Percentiles rank a stretch among this genome's conserved stretches.
These are phyloP conservation scores for Francoa sonchifolia DNA, from an alignment of 441 rosid species.

Conservation along the genomic window DNA sequence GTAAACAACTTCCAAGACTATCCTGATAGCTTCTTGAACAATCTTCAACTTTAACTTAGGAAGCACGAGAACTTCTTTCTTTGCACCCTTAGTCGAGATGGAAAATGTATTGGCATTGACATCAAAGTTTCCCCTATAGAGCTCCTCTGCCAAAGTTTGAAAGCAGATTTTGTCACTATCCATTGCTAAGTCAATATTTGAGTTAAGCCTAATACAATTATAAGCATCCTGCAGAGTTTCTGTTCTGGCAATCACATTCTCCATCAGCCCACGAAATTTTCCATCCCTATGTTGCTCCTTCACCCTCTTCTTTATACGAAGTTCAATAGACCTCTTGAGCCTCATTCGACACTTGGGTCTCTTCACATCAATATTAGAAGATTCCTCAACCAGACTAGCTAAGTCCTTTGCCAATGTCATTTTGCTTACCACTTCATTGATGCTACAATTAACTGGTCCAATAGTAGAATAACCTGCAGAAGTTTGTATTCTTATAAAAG, in stretches of 20 bases:
- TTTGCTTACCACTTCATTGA: conserved; percentile 15
- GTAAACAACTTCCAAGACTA: conserved; percentile 66
- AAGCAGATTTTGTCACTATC: conserved; percentile 23
- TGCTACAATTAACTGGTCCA: conserved; percentile 15
- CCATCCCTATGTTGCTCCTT: conserved; percentile 58
- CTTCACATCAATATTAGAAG: conserved; percentile 25
- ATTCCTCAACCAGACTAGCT: conserved; percentile 56
- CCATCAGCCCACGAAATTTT: conserved; percentile 44
- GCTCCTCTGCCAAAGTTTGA: conserved; percentile 49
- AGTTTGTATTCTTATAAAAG: conserved; percentile 8
- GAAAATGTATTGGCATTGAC: conserved; percentile 38
- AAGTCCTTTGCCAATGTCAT: conserved; percentile 45
- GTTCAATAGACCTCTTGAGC: conserved; percentile 51
- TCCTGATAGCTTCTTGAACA: conserved; percentile 77
- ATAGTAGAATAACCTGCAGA: conserved; percentile 20
- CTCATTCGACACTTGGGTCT: conserved; percentile 53
- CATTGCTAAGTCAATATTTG: conserved; percentile 33
- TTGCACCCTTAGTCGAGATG: conserved; percentile 43
- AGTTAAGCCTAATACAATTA: conserved; percentile 48
- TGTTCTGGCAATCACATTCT: conserved; percentile 49
- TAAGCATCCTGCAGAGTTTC: conserved; percentile 71
- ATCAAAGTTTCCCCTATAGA: conserved; percentile 44
- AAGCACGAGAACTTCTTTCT: conserved; percentile 56
- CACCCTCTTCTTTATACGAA: conserved; percentile 63
- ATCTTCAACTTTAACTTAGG: conserved; percentile 54